These are phyloP conservation scores for Paecilomyces variotii DNA, from an alignment of 2,329 filamentous ascomycete species.

Conservation along the genomic window DNA sequence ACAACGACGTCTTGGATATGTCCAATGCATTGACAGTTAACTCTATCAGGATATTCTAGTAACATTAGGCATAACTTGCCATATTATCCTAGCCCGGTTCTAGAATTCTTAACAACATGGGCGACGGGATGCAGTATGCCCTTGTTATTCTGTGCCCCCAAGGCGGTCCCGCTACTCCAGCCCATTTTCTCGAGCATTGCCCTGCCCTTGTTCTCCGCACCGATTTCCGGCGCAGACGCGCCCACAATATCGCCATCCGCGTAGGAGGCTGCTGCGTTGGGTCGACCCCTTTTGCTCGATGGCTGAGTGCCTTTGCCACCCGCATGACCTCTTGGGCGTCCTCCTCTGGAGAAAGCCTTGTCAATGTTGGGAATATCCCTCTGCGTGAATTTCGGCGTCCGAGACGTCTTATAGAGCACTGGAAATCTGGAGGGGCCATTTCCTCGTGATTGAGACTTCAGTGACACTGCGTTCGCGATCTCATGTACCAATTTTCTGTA, in stretches of 20 bases:
- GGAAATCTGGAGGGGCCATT: slow-evolving; percentile 66
- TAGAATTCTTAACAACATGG: slow-evolving; percentile 79
- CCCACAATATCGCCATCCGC: slow-evolving; percentile 85
- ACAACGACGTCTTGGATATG: neutral
- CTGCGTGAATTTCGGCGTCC: slow-evolving; percentile 56
- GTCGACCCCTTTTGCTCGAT: slow-evolving; percentile 26
- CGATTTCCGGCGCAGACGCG: slow-evolving; percentile 73
- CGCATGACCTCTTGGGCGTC: slow-evolving; percentile 20
- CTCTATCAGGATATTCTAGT: neutral
- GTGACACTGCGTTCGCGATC: slow-evolving; percentile 62
- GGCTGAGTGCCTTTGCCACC: slow-evolving; percentile 10
- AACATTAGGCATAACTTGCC: neutral
- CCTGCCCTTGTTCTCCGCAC: slow-evolving; percentile 71
- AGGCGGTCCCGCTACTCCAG: slow-evolving; percentile 77
- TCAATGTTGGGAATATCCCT: slow-evolving; percentile 43
- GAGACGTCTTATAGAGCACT: slow-evolving; percentile 64
- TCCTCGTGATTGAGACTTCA: slow-evolving; percentile 80
- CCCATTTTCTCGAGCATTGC: slow-evolving; percentile 96
- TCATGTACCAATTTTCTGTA: slow-evolving; percentile 74
- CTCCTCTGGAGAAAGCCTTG: slow-evolving; percentile 25
- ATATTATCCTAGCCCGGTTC: slow-evolving; percentile 64
- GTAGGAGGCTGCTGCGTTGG: slow-evolving; percentile 49
- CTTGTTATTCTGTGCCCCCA: slow-evolving; percentile 76
- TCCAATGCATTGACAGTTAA: neutral
- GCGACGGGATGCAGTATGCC: slow-evolving; percentile 80